A percentile compares a stretch with the other conserved stretches of the same genome.
These are phyloP conservation scores for Aureobasidium mangrovei DNA, from an alignment of 2,329 filamentous ascomycete genomes.

Conservation along the genomic window DNA sequence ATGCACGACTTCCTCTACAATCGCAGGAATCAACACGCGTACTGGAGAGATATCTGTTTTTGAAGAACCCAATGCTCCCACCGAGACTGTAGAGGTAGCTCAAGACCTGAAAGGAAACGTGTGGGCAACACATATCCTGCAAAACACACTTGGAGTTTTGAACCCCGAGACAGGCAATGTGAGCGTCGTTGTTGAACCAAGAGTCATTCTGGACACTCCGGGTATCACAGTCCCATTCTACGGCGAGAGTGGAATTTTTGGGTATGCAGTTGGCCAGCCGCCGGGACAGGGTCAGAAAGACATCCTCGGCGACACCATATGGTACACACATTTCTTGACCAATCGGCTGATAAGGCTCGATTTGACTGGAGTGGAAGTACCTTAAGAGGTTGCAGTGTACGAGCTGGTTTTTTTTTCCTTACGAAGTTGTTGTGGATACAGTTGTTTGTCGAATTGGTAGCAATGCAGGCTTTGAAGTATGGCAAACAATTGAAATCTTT, in stretches of 20 bases:
- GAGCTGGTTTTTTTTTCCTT: too few species aligned
- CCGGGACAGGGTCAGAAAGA: conserved; percentile 2
- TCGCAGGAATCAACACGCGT: neutral
- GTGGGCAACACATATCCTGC: conserved; percentile 3
- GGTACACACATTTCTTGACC: conserved; percentile 3
- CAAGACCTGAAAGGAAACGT: neutral
- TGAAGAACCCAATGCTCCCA: neutral
- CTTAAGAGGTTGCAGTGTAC: neutral
- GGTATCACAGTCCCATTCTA: neutral
- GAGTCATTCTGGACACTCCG: neutral
- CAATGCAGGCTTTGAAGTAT: too few species aligned
- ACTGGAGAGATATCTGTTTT: neutral
- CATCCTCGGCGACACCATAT: neutral
- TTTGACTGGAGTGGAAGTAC: neutral
- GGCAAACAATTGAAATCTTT: too few species aligned
- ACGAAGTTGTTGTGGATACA: too few species aligned
- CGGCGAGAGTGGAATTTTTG: neutral
- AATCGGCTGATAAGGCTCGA: conserved; percentile 6
- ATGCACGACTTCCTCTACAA: conserved; percentile 1
- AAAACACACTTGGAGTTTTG: neutral
- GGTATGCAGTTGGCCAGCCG: conserved; percentile 1
- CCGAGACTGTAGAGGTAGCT: neutral
- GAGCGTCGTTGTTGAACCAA: neutral
- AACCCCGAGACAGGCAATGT: conserved; percentile 1
- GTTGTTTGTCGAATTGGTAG: too few species aligned